Base-by-base conservation (phyloP, 2,329 filamentous ascomycete genomes). In the Monosporascus sp. region DNA sequence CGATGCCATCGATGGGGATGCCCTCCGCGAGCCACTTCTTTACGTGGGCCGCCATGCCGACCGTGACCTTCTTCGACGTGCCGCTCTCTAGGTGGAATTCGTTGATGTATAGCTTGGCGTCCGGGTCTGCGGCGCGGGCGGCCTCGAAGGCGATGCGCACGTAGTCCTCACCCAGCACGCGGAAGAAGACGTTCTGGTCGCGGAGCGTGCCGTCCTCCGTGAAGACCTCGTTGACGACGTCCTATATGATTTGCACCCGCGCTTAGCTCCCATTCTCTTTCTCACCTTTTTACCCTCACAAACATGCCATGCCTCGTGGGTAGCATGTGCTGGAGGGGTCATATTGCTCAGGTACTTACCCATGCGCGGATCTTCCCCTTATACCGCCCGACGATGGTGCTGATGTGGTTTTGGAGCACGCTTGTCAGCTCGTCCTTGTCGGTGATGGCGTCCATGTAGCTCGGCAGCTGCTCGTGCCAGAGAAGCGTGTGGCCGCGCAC, bases 21-120 rank as follows among this genome's bases (percentile, higher is more conserved):
- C 80, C 80, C 1, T 68, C 72, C 1, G 71, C 73, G 53, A 75
- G 61, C 77, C 77, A 81, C 55, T 75, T 71, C 53, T 73, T 73
- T 52, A 84, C 79, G 49, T 79, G 69, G 24, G 63, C 62, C 7
- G 74, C 71, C 67, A 83, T 75, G 43, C 72, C 74, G 24, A 63
- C 69, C 47, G 71, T 70, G 49, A 72, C 58, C 72, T 89, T 89
- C 56, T 78, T 70, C 60, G 80, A 79, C 55, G 62, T 75, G 20
- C 82, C 76, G 38, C 67, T 74, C 68, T 86, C 84, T 51, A 86
- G 76, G 70, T 86, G 86, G 69, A 76, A 80, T 62, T 89, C 86
- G 68, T 89, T 89, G 71, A 89, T 86, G 73, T 87, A 90, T 35
- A 89, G 76, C 70, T 85, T 85, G 2, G 84, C 84, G 50, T 68